Conservation (phyloP, 2,329 filamentous ascomycete species). For the Nigrospora oryzae region DNA sequence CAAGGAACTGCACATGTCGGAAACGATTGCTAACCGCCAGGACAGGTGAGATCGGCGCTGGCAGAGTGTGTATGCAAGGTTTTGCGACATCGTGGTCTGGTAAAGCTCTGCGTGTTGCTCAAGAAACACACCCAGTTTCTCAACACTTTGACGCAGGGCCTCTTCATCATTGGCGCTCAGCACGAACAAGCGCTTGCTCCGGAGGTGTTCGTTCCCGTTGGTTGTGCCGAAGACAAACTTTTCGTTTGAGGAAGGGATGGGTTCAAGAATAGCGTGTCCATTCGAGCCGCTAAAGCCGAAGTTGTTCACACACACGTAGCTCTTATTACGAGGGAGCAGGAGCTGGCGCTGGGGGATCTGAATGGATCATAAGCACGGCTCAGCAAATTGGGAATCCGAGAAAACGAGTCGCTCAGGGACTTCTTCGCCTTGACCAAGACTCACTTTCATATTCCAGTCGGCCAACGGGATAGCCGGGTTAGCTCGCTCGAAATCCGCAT, state of each 20-base stretch:
- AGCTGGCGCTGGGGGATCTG: conserved; percentile 9
- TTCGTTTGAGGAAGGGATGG: neutral
- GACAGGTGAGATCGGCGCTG: conserved; percentile 16
- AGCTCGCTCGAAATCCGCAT: conserved; percentile 26
- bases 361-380: conserved; percentile 1
- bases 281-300: conserved; percentile 26
- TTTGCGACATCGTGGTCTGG: conserved; percentile 15
- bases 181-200: conserved; percentile 5
- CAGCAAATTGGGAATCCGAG: neutral
- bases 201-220: neutral
- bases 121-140: conserved; percentile 14
- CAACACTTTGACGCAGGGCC: conserved; percentile 9
- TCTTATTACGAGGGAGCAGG: conserved; percentile 10
- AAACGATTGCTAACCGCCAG: conserved; percentile 10
- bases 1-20: conserved; percentile 10
- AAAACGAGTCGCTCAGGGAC: neutral
- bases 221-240: conserved; percentile 2
- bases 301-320: conserved; percentile 19
- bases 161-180: conserved; percentile 11
- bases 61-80: conserved; percentile 19
- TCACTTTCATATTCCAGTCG: conserved; percentile 12
- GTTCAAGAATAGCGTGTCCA: conserved; percentile 13
- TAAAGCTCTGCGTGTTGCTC: conserved; percentile 11
- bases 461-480: conserved; percentile 18
- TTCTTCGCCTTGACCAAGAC: neutral